Evolutionary conservation across 2,329 filamentous ascomycete genomes (phyloP).

Genomic region (Trichophyton equinum): DNA sequence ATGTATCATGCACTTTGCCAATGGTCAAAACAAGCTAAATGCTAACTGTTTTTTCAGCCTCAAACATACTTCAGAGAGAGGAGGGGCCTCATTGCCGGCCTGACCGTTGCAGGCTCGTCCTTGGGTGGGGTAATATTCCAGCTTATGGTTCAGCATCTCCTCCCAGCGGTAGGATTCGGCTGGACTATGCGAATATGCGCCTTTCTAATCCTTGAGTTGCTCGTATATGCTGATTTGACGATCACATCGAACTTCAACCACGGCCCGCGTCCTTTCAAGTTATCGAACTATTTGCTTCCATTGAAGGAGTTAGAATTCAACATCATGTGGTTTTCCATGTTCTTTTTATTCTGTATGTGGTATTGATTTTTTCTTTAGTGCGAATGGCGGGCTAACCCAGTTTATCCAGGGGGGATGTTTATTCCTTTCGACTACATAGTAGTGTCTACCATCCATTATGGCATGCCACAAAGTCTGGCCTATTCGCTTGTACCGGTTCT

Average conservation of each 20-base stretch:
- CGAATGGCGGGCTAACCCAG: background rate
- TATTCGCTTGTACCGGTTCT: conserved; percentile 20
- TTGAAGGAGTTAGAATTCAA: conserved; percentile 37
- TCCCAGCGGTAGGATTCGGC: conserved; percentile 37
- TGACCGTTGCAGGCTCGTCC: conserved; percentile 47
- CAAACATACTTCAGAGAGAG: conserved; percentile 42
- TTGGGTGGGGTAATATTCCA: conserved; percentile 45
- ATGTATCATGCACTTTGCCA: conserved; percentile 16
- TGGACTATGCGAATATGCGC: conserved; percentile 47
- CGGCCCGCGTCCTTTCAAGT: conserved; percentile 29
- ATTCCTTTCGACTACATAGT: conserved; percentile 14
- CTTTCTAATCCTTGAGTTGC: conserved; percentile 49
- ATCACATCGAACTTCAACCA: conserved; percentile 36
- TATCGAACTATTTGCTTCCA: conserved; percentile 36
- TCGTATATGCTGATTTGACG: conserved; percentile 41
- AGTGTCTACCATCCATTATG: conserved; percentile 14
- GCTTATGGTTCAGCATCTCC: conserved; percentile 34
- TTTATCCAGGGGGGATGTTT: conserved; percentile 4
- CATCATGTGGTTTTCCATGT: conserved; percentile 35
- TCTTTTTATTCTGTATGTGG: conserved; percentile 29
- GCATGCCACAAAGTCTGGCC: conserved; percentile 16
- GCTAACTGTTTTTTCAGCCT: conserved; percentile 28
- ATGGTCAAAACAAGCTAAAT: conserved; percentile 25
- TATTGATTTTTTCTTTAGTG: background rate
- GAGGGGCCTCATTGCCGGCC: conserved; percentile 45